A percentile compares a stretch with the other conserved stretches of the same genome.
These are phyloP conservation scores for Botrytis byssoidea DNA, from an alignment of 2,329 filamentous ascomycete species.

Conservation along the genomic window DNA sequence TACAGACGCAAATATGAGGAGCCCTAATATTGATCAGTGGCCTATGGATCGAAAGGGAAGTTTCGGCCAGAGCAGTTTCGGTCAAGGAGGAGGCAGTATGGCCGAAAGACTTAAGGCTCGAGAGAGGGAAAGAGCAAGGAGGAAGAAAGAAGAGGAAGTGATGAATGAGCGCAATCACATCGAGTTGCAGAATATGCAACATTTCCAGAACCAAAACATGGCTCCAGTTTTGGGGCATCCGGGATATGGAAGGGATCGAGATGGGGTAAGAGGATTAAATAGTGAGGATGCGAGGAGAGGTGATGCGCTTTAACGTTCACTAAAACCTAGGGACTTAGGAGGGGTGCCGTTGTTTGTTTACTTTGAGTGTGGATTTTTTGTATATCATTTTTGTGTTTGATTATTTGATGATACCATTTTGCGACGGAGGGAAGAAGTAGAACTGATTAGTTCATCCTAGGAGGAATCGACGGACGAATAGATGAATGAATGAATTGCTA, in stretches of 20 bases:
- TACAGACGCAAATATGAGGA: constrained; percentile 20
- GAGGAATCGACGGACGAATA: background rate
- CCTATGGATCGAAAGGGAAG: constrained; percentile 29
- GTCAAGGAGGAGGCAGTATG: constrained; percentile 17
- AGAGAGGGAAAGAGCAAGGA: constrained; percentile 16
- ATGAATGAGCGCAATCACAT: constrained; percentile 26
- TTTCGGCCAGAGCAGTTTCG: constrained; percentile 24
- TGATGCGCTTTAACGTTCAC: constrained; percentile 23
- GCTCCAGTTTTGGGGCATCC: constrained; percentile 34
- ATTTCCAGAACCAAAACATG: constrained; percentile 33
- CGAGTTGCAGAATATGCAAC: constrained; percentile 30
- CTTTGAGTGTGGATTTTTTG: background rate
- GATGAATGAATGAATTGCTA: background rate
- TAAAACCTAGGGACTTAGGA: background rate
- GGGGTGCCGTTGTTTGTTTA: background rate
- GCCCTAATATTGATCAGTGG: constrained; percentile 27
- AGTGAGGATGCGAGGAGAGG: constrained; percentile 32
- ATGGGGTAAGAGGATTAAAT: constrained; percentile 11
- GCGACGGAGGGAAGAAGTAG: too few relatives aligned
- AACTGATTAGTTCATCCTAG: background rate
- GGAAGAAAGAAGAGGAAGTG: constrained; percentile 26
- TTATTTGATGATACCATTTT: constrained; percentile 12
- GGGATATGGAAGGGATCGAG: constrained; percentile 28
- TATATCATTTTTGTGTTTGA: background rate
- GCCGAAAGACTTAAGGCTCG: constrained; percentile 15